These are phyloP conservation scores for Globisporangium alternatum DNA, from an alignment of 352 stramenopile species.

Conservation along the genomic window DNA sequence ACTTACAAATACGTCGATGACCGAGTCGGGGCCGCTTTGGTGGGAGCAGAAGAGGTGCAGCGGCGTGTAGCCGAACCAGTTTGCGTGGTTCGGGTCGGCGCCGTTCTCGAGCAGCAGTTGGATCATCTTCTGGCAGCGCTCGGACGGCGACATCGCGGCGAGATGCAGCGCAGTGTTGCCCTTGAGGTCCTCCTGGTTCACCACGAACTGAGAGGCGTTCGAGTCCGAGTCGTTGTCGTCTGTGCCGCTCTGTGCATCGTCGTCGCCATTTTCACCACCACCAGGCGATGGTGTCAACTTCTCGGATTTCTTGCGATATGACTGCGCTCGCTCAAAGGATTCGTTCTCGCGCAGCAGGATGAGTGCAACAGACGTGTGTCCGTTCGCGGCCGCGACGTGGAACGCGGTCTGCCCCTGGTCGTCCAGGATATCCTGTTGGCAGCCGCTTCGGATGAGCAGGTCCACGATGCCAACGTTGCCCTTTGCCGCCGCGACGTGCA, in stretches of 20 bases:
- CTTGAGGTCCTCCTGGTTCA: slow-evolving; percentile 82
- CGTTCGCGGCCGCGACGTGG: slow-evolving; percentile 74
- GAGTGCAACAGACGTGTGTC: slow-evolving; percentile 68
- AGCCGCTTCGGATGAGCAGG: slow-evolving; percentile 64
- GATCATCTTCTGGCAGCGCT: slow-evolving; percentile 81
- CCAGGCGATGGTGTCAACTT: slow-evolving; percentile 2
- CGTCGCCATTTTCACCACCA: slow-evolving; percentile 13
- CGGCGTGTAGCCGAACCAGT: slow-evolving; percentile 87
- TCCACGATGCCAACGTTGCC: slow-evolving; percentile 79
- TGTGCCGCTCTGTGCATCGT: slow-evolving; percentile 16
- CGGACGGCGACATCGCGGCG: slow-evolving; percentile 77
- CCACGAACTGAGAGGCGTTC: slow-evolving; percentile 38
- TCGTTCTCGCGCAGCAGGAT: slow-evolving; percentile 74
- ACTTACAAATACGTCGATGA: slow-evolving; percentile 84
- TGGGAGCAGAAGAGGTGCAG: slow-evolving; percentile 86
- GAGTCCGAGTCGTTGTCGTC: slow-evolving; percentile 23
- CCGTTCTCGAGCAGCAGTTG: slow-evolving; percentile 80
- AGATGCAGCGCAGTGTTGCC: slow-evolving; percentile 82
- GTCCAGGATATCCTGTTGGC: slow-evolving; percentile 71
- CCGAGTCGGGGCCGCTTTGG: slow-evolving; percentile 58
- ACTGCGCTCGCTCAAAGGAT: slow-evolving; percentile 17
- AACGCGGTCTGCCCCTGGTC: slow-evolving; percentile 85
- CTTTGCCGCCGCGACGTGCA: slow-evolving; percentile 67
- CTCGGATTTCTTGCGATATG: slow-evolving; percentile 7
- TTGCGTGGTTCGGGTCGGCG: slow-evolving; percentile 64